Conservation (phyloP, 2,329 filamentous ascomycete species). For the Colletotrichum viniferum region DNA sequence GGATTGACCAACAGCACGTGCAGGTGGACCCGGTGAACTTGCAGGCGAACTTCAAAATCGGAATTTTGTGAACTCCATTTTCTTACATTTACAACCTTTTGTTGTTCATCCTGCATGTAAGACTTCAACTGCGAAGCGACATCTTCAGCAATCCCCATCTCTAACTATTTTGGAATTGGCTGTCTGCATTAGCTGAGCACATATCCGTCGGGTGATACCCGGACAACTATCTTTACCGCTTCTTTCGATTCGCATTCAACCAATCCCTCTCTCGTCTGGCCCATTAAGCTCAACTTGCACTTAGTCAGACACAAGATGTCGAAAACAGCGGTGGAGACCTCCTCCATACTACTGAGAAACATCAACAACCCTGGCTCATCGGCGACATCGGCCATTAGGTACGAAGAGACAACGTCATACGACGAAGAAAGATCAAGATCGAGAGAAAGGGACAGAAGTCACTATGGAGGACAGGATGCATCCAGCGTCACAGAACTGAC, state of each 20-base stretch:
- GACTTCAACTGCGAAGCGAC: neutral
- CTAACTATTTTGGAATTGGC: fast-evolving
- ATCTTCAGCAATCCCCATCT: neutral
- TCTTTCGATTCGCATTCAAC: neutral
- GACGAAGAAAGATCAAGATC: neutral
- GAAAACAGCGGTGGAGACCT: neutral
- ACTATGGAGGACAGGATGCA: neutral
- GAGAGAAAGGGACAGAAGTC: neutral
- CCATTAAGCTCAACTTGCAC: fast-evolving
- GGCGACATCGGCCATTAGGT: neutral
- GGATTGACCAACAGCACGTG: neutral
- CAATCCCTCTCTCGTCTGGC: neutral
- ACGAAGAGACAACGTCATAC: neutral
- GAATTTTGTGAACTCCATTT: neutral
- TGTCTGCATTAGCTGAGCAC: neutral
- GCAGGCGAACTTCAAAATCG: neutral
- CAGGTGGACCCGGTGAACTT: neutral
- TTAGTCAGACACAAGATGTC: neutral
- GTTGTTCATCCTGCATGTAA: neutral
- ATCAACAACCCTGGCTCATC: neutral
- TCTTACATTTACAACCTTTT: neutral
- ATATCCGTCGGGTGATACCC: neutral
- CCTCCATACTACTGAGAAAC: neutral
- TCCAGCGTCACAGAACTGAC: neutral
- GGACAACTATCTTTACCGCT: neutral